Evolutionary conservation across 75 land plant genomes (phyloP), one percentile per base, ranked within the genome.

Genomic region (Pinus taeda): DNA sequence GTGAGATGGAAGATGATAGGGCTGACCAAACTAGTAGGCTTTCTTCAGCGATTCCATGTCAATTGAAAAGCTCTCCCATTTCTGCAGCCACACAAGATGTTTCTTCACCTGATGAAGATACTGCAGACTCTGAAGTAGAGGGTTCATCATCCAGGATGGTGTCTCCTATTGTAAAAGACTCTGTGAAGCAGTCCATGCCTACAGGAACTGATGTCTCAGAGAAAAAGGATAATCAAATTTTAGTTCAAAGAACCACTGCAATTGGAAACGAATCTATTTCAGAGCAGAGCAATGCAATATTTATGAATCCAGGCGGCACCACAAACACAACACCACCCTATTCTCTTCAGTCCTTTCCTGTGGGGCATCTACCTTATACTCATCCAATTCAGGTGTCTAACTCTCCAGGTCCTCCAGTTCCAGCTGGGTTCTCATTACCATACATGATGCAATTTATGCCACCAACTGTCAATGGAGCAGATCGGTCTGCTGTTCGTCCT

Each of bases 91-190:
- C 79, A 4, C 85, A 86, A 39, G 93, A 91, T 39, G 90, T 81
- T 36, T 86, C 85, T 1, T 75, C 80, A 62, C 81, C 86, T 22
- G 90, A 91, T 82, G 93, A 88, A 74, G 93, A 82, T 80, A 90
- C 86, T 20, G 93, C 86, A 61, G 93, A 91, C 53, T 91, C 93
- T 75, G 90, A 86, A 73, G 88, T 79, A 7, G 90, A 84, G 55
- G 88, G 84, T 73, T 83, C 92, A 58, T 82, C 76, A 26, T 88
- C 86, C 33, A 87, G 84, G 84, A 57, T 57, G 22, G 65, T 73
- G 53, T 75, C 79, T 14, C 73, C 78, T 13, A 79, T 66, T 7
- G 85, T 71, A 57, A 75, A 60, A 26, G 86, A 86, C 42, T 62
- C 56, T 36, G 15, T 77, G n/a, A 86, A 86, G 63, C 57, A 49